Evolutionary conservation across 441 rosid species (phyloP).

Genomic region (Gossypium davidsonii): DNA sequence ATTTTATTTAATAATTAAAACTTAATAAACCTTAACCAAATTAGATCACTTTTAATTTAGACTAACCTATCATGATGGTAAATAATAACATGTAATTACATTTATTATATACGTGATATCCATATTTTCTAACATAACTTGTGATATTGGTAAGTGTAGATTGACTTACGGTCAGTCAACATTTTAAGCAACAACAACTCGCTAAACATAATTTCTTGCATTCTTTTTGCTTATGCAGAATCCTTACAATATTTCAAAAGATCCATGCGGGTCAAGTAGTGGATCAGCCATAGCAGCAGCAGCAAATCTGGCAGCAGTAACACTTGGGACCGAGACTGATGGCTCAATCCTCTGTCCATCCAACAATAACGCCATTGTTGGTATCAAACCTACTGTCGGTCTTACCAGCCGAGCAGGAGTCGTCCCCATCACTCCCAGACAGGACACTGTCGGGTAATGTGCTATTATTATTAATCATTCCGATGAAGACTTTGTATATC

Average conservation of each 20-base stretch:
- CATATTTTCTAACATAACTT: too few relatives aligned
- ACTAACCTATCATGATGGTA: too few relatives aligned
- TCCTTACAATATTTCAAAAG: background rate
- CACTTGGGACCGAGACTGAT: conserved; percentile 45
- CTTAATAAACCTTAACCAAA: too few relatives aligned
- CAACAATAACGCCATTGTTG: conserved; percentile 35
- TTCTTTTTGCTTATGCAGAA: background rate
- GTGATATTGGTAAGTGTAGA: background rate
- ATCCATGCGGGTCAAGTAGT: conserved; percentile 1
- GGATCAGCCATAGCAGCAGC: conserved; percentile 26
- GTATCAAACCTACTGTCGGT: conserved; percentile 54
- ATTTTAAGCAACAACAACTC: too few relatives aligned
- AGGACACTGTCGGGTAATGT: conserved; percentile 42
- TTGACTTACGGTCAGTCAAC: too few relatives aligned
- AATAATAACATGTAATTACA: too few relatives aligned
- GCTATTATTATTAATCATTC: background rate
- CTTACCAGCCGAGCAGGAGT: conserved; percentile 48
- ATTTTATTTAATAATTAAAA: too few relatives aligned
- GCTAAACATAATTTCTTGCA: background rate
- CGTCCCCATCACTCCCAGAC: conserved; percentile 37
- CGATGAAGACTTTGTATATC: background rate
- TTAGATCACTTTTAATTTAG: too few relatives aligned
- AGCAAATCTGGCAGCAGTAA: conserved; percentile 39
- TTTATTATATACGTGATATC: too few relatives aligned
- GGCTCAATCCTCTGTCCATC: conserved; percentile 51